Evolutionary conservation across 164 flowering plant genomes (phyloP), one percentile per base, ranked within the genome.

Genomic region (Chimonanthus salicifolius): DNA sequence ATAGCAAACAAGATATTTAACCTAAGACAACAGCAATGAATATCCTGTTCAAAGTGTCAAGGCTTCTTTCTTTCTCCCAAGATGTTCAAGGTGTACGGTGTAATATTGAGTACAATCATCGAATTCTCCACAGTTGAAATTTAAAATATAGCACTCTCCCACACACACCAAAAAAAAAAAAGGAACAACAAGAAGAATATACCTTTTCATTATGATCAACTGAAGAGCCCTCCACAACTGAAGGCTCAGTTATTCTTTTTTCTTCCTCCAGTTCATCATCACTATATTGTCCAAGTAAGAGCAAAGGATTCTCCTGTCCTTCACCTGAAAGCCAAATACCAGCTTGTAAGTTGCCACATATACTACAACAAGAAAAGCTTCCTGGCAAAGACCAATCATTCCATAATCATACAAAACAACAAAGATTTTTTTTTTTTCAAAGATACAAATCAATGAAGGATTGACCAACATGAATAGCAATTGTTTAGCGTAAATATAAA

Each of bases 211-310:
- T 75, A 45, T 66, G 51, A 16, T 74, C 80, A 10, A 70, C 71
- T 7, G 71, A 64, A 49, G 89, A 73, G 74, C 43, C 62, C 51
- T 79, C 85, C 4, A 58, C 62, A 66, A 15, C 62, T 15, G 74
- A 79, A 71, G 70, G 58, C 67, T 73, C 65, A 71, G 4, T 74
- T 21, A 48, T 78, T 69, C 78, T 72, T 72, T 58, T 80, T 62
- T 84, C 75, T 71, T 81, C 87, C 21, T 84, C 90, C 74, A 85
- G 18, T 20, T 94, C 98, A 75, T 90, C 92, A 77, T 95, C 99
- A 76, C 96, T 93, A 70, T 95, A 95, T 75, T 95, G 99, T 71
- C 92, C 98, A 76, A 95, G 97, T 75, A 95, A 80, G 71, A 83
- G 78, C 76, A 94, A 77, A 72, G 99, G 96, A 78, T 92, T 91